A percentile compares a stretch with the other conserved stretches of the same genome.
Conservation (phyloP, 805 yeast genomes). For the Candida adriatica region DNA sequence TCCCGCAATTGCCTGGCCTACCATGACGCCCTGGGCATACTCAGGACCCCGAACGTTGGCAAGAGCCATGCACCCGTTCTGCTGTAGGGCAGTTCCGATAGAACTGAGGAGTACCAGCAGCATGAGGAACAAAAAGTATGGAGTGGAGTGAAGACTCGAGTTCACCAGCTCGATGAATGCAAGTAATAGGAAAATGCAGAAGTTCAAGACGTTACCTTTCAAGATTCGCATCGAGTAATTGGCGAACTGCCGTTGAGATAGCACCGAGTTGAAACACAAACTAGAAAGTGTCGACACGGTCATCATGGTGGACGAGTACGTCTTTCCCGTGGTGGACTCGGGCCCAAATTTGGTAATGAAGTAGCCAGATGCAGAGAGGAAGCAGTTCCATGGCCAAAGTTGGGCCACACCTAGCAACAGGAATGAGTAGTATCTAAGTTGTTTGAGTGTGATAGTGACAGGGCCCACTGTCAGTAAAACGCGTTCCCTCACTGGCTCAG, state of each 20-base stretch:
- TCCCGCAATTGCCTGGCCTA: slow-evolving; percentile 93
- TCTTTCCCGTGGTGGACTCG: slow-evolving; percentile 44
- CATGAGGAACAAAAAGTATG: slow-evolving; percentile 47
- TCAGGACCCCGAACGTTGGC: slow-evolving; percentile 70
- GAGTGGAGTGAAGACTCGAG: slow-evolving; percentile 17
- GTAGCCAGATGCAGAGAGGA: slow-evolving; percentile 79
- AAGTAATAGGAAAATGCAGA: slow-evolving; percentile 41
- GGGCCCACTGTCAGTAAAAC: slow-evolving; percentile 2
- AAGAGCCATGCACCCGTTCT: slow-evolving; percentile 85
- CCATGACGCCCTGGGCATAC: slow-evolving; percentile 85
- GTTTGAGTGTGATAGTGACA: slow-evolving; percentile 3
- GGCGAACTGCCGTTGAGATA: slow-evolving; percentile 60
- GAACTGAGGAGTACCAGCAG: slow-evolving; percentile 57
- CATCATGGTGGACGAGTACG: slow-evolving; percentile 84
- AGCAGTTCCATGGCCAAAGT: slow-evolving; percentile 96
- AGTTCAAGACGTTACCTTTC: slow-evolving; percentile 54
- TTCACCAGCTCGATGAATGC: slow-evolving; percentile 18
- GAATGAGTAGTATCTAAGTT: slow-evolving; percentile 8
- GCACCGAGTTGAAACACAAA: slow-evolving; percentile 47
- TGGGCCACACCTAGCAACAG: slow-evolving; percentile 63
- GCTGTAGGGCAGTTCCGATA: slow-evolving; percentile 74
- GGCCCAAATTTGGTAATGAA: slow-evolving; percentile 47
- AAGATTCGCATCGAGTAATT: slow-evolving; percentile 52
- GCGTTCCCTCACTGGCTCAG: not conserved
- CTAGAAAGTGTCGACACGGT: slow-evolving; percentile 69